A percentile compares a stretch with the other conserved stretches of the same genome.
Conservation (phyloP, 306 rosid genomes). For the Acacia melanoxylon region DNA sequence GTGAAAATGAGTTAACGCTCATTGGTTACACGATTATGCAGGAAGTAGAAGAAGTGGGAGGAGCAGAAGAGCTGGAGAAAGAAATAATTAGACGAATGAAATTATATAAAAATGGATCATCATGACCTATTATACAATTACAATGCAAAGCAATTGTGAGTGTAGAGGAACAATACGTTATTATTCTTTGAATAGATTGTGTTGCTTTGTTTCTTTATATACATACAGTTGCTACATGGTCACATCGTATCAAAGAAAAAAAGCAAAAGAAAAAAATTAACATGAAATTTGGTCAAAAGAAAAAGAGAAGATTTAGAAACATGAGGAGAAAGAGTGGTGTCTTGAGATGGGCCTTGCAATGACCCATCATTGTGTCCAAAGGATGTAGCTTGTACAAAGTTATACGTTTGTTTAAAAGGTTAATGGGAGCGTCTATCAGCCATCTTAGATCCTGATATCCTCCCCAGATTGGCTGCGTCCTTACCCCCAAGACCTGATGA, state of each 20-base stretch:
- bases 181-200: slow-evolving; percentile 20
- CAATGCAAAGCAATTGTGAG: neutral
- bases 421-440: too few species aligned
- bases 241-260: neutral
- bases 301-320: neutral
- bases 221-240: neutral
- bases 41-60: slow-evolving; percentile 97
- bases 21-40: slow-evolving; percentile 29
- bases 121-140: neutral
- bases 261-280: neutral
- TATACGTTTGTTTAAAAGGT: neutral
- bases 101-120: slow-evolving; percentile 37
- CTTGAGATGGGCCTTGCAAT: neutral
- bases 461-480: too few species aligned
- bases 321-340: neutral
- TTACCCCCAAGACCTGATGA: too few species aligned
- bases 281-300: neutral
- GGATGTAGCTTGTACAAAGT: neutral
- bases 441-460: too few species aligned
- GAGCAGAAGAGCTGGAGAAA: slow-evolving; percentile 78
- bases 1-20: neutral
- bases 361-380: neutral
- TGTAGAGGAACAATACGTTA: slow-evolving; percentile 31
- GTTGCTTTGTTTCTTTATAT: slow-evolving; percentile 10
- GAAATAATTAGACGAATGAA: slow-evolving; percentile 66